A percentile compares a stretch with the other conserved stretches of the same genome.
Evolutionary conservation across 2,329 filamentous ascomycete genomes (phyloP).

Genomic region (Fusarium proliferatum): DNA sequence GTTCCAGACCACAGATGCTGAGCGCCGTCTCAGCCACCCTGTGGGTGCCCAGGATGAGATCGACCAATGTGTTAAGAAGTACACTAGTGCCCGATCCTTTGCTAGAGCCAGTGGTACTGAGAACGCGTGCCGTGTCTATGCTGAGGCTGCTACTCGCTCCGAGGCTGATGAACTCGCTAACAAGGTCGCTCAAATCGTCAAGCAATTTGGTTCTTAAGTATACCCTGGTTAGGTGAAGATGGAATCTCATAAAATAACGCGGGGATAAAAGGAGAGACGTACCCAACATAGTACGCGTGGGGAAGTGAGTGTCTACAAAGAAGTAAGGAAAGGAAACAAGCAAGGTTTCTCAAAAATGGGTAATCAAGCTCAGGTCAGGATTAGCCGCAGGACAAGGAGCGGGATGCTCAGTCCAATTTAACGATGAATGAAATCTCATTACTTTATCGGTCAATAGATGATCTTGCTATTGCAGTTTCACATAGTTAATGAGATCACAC

Average conservation of each 20-base stretch:
- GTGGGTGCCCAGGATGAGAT: slow-evolving; percentile 85
- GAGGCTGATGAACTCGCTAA: slow-evolving; percentile 92
- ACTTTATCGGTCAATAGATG: slow-evolving; percentile 15
- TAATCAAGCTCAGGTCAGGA: slow-evolving; percentile 14
- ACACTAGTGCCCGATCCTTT: slow-evolving; percentile 89
- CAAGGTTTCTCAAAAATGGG: slow-evolving; percentile 14
- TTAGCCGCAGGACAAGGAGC: slow-evolving; percentile 9
- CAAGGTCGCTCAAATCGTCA: slow-evolving; percentile 81
- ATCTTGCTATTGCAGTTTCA: background rate
- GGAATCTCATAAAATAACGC: slow-evolving; percentile 23
- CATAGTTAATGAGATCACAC: background rate
- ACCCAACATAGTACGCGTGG: slow-evolving; percentile 1
- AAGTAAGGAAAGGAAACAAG: slow-evolving; percentile 6
- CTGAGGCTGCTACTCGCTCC: slow-evolving; percentile 87
- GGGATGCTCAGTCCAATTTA: slow-evolving; percentile 11
- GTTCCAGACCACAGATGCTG: slow-evolving; percentile 92
- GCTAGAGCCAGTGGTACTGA: slow-evolving; percentile 94
- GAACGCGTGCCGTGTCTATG: slow-evolving; percentile 95
- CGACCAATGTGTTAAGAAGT: slow-evolving; percentile 88
- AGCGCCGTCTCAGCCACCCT: slow-evolving; percentile 85
- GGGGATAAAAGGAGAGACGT: background rate
- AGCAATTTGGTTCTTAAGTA: slow-evolving; percentile 60
- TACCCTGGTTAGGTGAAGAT: slow-evolving; percentile 3
- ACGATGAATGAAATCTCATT: slow-evolving; percentile 36
- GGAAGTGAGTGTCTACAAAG: background rate